phyloP scores from a whole-genome alignment of 176 grass and related monocot species.

The Triticum turgidum region DNA sequence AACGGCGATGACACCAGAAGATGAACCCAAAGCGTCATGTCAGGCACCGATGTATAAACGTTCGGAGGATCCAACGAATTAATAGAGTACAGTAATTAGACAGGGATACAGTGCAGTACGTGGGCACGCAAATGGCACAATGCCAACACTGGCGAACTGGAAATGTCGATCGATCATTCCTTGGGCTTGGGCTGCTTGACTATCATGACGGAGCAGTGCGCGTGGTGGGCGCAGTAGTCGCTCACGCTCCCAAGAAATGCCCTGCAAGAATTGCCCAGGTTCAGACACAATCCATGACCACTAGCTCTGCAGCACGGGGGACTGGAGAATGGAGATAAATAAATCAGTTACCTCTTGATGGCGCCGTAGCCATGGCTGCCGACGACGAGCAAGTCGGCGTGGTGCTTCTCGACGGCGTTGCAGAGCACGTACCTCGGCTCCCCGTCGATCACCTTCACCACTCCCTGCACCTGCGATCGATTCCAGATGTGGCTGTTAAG shows the following conservation, averaged over 20 bases:
- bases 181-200: slow-evolving; percentile 60
- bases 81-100: not conserved
- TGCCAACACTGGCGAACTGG: not conserved
- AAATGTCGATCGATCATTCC: not conserved
- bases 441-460: slow-evolving; percentile 59
- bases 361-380: slow-evolving; percentile 73
- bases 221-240: slow-evolving; percentile 76
- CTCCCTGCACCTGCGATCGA: slow-evolving; percentile 35
- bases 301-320: not conserved
- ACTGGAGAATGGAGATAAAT: not conserved
- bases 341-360: slow-evolving; percentile 46
- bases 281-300: not conserved
- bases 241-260: slow-evolving; percentile 67
- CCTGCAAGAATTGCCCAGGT: slow-evolving; percentile 8
- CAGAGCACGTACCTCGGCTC: slow-evolving; percentile 55
- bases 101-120: not conserved
- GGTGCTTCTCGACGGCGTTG: slow-evolving; percentile 53
- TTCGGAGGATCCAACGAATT: not conserved
- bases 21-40: not conserved
- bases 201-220: slow-evolving; percentile 60
- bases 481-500: not conserved
- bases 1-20: not conserved
- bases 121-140: not conserved
- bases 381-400: slow-evolving; percentile 48
- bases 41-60: too few relatives aligned